Evolutionary conservation across 495 filamentous ascomycete genomes (phyloP).

Genomic region (Pseudotulostoma volvatum): DNA sequence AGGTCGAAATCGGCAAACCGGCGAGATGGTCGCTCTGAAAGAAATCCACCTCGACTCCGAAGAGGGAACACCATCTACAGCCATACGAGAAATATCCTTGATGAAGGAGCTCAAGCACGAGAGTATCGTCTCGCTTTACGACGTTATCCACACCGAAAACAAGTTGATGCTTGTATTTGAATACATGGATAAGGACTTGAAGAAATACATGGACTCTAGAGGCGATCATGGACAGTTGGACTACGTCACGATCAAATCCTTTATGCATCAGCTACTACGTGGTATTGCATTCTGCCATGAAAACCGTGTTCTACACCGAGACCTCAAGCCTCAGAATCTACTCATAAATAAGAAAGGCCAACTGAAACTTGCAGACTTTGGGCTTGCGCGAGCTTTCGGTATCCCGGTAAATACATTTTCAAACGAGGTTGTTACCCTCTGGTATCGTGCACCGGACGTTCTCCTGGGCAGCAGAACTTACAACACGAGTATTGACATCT

Average conservation of each 20-base stretch:
- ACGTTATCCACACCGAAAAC: slow-evolving; percentile 98
- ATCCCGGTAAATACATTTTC: slow-evolving; percentile 98
- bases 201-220: slow-evolving; percentile 95
- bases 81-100: slow-evolving; percentile 93
- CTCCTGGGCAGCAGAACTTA: slow-evolving; percentile 82
- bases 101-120: slow-evolving; percentile 99
- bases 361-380: slow-evolving; percentile 91
- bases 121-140: slow-evolving; percentile 92
- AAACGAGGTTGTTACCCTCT: slow-evolving; percentile 92
- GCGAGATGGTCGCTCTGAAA: slow-evolving; percentile 91
- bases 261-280: slow-evolving; percentile 89
- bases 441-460: slow-evolving; percentile 91
- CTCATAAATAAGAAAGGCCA: slow-evolving; percentile 85
- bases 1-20: slow-evolving; percentile 87
- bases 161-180: slow-evolving; percentile 99
- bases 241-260: slow-evolving; percentile 79
- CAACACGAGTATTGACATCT: slow-evolving; percentile 96
- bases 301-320: slow-evolving; percentile 88
- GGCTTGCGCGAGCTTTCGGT: slow-evolving; percentile 80
- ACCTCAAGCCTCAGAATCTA: slow-evolving; percentile 89
- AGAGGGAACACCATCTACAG: slow-evolving; percentile 95
- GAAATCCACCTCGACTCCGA: slow-evolving; percentile 98
- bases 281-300: slow-evolving; percentile 96
- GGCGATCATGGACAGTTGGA: slow-evolving; percentile 72
- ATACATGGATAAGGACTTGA: slow-evolving; percentile 96